Percentiles rank a stretch among this genome's conserved stretches.
Conservation (phyloP, 192 early-diverging fungal species). For the Mortierella hygrophila region DNA sequence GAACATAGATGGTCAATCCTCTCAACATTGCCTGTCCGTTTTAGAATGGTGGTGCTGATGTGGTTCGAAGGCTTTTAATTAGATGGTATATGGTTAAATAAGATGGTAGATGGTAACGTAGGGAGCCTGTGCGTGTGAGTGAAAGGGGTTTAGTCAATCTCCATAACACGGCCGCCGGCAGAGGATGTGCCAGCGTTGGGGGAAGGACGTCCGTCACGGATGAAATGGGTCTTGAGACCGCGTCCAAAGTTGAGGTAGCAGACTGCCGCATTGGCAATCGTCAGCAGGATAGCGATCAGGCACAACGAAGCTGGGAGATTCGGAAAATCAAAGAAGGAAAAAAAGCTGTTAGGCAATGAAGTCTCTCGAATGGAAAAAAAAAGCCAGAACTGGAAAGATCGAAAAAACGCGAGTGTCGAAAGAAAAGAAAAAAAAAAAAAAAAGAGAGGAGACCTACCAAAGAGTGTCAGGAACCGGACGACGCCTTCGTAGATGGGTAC, state of each 20-base stretch:
- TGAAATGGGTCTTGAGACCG: slow-evolving; percentile 65
- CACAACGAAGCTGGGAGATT: slow-evolving; percentile 55
- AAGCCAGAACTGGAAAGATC: neutral
- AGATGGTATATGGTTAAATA: slow-evolving; percentile 6
- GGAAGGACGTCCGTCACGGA: slow-evolving; percentile 7
- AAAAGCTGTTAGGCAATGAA: neutral
- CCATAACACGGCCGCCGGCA: slow-evolving; percentile 12
- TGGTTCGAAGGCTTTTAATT: neutral
- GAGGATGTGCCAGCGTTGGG: slow-evolving; percentile 6
- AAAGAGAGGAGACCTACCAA: slow-evolving; percentile 61
- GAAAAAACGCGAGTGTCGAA: neutral
- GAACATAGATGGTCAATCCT: neutral
- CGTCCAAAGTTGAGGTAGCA: slow-evolving; percentile 72
- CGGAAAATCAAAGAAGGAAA: neutral
- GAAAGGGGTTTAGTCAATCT: slow-evolving; percentile 29
- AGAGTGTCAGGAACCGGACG: slow-evolving; percentile 76
- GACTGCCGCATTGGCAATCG: slow-evolving; percentile 57
- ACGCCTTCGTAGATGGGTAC: slow-evolving; percentile 60
- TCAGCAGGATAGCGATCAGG: slow-evolving; percentile 61
- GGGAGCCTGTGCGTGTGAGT: neutral
- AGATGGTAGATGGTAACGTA: neutral
- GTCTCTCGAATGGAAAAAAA: neutral
- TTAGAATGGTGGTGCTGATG: neutral
- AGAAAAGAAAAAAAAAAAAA: neutral
- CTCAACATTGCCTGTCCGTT: neutral